phyloP scores from a whole-genome alignment of 2,329 filamentous ascomycete species.

The Truncatella angustata region DNA sequence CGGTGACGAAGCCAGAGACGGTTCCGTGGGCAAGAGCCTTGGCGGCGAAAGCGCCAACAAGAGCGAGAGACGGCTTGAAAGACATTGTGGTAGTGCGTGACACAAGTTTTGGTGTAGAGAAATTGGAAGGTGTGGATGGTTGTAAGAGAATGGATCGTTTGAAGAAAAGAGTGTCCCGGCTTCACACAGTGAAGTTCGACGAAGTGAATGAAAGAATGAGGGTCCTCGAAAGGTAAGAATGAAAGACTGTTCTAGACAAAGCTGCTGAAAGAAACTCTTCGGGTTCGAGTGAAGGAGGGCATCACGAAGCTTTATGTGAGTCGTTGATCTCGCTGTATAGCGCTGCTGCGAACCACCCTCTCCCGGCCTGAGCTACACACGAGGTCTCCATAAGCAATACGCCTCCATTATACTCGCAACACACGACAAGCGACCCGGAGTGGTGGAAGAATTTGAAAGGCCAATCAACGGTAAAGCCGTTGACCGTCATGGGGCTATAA shows the following conservation, averaged over 20 bases:
- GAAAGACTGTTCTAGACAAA: conserved; percentile 8
- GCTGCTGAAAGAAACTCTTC: background rate
- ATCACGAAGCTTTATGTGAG: background rate
- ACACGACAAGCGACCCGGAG: background rate
- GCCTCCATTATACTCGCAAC: conserved; percentile 8
- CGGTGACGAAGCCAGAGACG: conserved; percentile 46
- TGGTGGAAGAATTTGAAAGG: conserved; percentile 6
- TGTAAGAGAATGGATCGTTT: background rate
- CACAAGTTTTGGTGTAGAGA: background rate
- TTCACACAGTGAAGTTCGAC: conserved; percentile 15
- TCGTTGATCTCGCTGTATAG: background rate
- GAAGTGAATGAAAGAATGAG: conserved; percentile 8
- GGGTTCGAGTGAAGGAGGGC: background rate
- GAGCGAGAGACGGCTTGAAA: conserved; percentile 17
- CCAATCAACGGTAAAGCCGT: background rate
- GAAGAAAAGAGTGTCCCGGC: conserved; percentile 9
- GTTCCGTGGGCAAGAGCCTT: conserved; percentile 40
- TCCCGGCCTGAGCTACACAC: background rate
- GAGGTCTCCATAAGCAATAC: background rate
- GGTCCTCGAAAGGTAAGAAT: conserved; percentile 2
- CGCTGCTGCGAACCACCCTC: background rate
- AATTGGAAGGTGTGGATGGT: background rate
- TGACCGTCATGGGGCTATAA: background rate
- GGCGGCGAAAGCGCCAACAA: conserved; percentile 24
- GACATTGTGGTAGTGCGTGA: conserved; percentile 11